Conservation (phyloP, 371 early-diverging fungal genomes). For the Mortierella sp. region DNA sequence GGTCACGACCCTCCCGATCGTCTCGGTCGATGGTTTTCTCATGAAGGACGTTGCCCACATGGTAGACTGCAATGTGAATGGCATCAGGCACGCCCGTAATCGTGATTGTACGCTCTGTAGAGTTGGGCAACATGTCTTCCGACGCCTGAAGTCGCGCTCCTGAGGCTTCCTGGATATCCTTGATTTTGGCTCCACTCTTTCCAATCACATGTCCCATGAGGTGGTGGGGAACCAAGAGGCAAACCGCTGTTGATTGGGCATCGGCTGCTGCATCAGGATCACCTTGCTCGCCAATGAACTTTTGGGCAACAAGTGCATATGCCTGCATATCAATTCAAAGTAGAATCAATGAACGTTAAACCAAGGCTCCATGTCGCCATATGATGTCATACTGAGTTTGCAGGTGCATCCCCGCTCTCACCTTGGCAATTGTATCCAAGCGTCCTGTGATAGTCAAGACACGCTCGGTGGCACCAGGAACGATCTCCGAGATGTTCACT, state of each 20-base stretch:
- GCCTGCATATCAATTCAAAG: slow-evolving; percentile 61
- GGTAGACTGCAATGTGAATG: slow-evolving; percentile 82
- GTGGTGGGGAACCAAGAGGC: slow-evolving; percentile 76
- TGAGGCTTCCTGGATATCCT: slow-evolving; percentile 86
- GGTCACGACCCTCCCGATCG: slow-evolving; percentile 65
- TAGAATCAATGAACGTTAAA: not conserved
- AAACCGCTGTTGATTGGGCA: slow-evolving; percentile 66
- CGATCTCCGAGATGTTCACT: slow-evolving; percentile 82
- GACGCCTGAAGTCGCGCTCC: slow-evolving; percentile 87
- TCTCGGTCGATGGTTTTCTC: no score
- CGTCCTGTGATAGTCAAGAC: slow-evolving; percentile 81
- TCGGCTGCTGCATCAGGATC: slow-evolving; percentile 54
- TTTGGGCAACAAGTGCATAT: slow-evolving; percentile 73
- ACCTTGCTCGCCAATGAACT: slow-evolving; percentile 66
- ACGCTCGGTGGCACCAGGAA: slow-evolving; percentile 79
- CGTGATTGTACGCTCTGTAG: slow-evolving; percentile 88
- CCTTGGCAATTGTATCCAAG: slow-evolving; percentile 78
- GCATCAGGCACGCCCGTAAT: slow-evolving; percentile 85
- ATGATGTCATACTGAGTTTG: no score
- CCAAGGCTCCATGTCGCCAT: not conserved
- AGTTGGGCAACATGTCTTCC: slow-evolving; percentile 79
- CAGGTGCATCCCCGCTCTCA: slow-evolving; percentile 19
- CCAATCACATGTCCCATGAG: slow-evolving; percentile 94
- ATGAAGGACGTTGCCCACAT: slow-evolving; percentile 73
- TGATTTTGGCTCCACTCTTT: slow-evolving; percentile 85